Base-by-base conservation (phyloP, 1,139 yeast species). In the Blastobotrys capitulatus region DNA sequence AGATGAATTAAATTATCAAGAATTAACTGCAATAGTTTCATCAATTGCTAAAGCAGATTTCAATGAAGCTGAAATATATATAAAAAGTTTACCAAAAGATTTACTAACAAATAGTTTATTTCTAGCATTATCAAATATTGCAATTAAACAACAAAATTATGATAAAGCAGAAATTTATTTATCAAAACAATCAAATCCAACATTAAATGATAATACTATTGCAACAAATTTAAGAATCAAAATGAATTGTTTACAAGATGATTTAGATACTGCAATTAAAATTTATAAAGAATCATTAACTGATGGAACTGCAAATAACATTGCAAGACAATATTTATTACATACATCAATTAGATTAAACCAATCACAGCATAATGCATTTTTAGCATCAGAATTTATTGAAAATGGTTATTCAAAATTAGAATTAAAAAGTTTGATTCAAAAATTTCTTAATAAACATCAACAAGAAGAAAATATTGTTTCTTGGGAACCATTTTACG, bases 11-110 rank as follows among this genome's bases (percentile, higher is more conserved):
- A 44, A 39, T n/a, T 55, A 55, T 7, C 48, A 48, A 9, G 65
- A 61, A 39, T 49, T 58, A 25, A 54, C 60, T 2, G 40, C 53
- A 34, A 48, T 61, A n/a, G 55, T 59, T 31, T 47, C 45, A 25
- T 48, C 52, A 3, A 44, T 57, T 39, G 58, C 56, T n/a, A 49
- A 51, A 18, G 34, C 50, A 16, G 53, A 57, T 38, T 47, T 50
- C 16, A 47, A 40, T 26, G 15, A 37, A 38, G 41, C 53, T 35
- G 52, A 52, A 38, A 31, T 41, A 20, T 16, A 44, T 32, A 48
- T 53, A 48, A 15, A 22, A 4, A 46, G 49, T 13, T 39, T 47
- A 16, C 48, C 53, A 18, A 31, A 46, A 19, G 16, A 22, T 25
- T 31, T 20, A 8, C 39, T 47, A 12, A 16, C 15, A 12, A 39